These are phyloP conservation scores for Colletotrichum limetticola DNA, from an alignment of 2,329 filamentous ascomycete species.

Conservation along the genomic window DNA sequence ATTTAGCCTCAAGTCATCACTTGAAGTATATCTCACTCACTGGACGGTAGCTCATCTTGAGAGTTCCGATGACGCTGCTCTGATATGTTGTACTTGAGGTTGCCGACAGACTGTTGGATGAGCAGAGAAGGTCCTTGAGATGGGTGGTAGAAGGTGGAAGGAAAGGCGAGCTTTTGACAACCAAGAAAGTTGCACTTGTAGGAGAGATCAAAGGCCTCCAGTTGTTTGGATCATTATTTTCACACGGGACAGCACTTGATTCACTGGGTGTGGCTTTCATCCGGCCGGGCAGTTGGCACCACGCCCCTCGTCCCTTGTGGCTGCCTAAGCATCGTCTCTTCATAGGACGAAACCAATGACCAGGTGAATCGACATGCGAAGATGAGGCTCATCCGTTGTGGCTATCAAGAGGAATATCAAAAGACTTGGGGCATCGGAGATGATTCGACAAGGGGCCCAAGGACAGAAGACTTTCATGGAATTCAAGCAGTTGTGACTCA, in stretches of 20 bases:
- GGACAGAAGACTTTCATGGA: not conserved
- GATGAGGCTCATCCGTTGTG: not conserved
- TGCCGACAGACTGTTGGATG: too few relatives aligned
- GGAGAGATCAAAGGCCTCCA: not conserved
- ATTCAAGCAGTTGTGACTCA: not conserved
- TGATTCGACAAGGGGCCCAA: not conserved
- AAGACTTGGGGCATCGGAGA: not conserved
- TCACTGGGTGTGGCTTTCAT: not conserved
- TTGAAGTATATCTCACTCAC: too few relatives aligned
- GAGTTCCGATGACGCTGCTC: too few relatives aligned
- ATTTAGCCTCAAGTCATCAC: too few relatives aligned
- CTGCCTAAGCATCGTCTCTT: not conserved
- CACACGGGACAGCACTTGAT: not conserved
- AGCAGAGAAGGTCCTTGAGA: too few relatives aligned
- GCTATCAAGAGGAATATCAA: too few relatives aligned
- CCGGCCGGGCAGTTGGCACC: too few relatives aligned
- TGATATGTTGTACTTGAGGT: too few relatives aligned
- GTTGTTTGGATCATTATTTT: not conserved
- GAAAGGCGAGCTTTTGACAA: not conserved
- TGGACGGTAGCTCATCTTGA: too few relatives aligned
- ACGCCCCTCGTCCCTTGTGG: not conserved
- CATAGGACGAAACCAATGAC: not conserved
- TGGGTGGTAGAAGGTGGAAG: too few relatives aligned
- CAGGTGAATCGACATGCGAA: not conserved
- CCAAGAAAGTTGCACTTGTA: not conserved